Percentiles rank a stretch among this genome's conserved stretches.
Evolutionary conservation across 2,329 filamentous ascomycete genomes (phyloP).

Genomic region (Calonectria pteridis): DNA sequence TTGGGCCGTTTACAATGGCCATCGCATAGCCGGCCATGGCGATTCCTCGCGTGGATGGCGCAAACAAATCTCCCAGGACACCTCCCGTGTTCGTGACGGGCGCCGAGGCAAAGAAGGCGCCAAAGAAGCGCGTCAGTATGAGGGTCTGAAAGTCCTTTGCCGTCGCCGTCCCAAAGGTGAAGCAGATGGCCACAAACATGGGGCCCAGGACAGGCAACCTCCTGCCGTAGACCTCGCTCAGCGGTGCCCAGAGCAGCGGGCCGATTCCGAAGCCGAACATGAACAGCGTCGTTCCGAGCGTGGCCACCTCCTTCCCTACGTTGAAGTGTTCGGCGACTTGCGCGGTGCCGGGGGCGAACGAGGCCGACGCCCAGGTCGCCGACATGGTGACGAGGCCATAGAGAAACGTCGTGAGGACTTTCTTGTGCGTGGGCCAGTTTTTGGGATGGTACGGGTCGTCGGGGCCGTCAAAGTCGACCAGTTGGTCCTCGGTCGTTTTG

Average conservation of each 20-base stretch:
- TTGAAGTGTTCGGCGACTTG: constrained; percentile 63
- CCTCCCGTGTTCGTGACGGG: constrained; percentile 79
- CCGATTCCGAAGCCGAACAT: constrained; percentile 65
- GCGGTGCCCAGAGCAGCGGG: constrained; percentile 73
- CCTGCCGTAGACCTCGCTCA: constrained; percentile 71
- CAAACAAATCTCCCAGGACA: constrained; percentile 75
- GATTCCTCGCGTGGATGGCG: constrained; percentile 69
- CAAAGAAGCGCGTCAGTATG: constrained; percentile 74
- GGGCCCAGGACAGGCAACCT: constrained; percentile 67
- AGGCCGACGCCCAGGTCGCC: constrained; percentile 62
- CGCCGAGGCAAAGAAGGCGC: constrained; percentile 70
- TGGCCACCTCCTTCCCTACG: constrained; percentile 57
- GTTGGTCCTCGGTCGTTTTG: constrained; percentile 56
- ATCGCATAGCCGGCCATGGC: constrained; percentile 78
- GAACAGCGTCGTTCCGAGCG: constrained; percentile 57
- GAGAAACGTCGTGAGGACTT: constrained; percentile 71
- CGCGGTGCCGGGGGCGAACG: constrained; percentile 69
- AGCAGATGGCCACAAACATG: constrained; percentile 73
- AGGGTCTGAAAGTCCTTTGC: constrained; percentile 76
- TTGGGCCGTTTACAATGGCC: constrained; percentile 72
- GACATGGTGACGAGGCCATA: constrained; percentile 59
- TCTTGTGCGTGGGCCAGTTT: constrained; percentile 80
- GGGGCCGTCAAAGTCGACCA: constrained; percentile 80
- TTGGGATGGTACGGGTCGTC: constrained; percentile 78
- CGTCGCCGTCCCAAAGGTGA: constrained; percentile 73